Base-by-base conservation (phyloP, 768 basidiomycete species). In the Rhizopogon rudus region DNA sequence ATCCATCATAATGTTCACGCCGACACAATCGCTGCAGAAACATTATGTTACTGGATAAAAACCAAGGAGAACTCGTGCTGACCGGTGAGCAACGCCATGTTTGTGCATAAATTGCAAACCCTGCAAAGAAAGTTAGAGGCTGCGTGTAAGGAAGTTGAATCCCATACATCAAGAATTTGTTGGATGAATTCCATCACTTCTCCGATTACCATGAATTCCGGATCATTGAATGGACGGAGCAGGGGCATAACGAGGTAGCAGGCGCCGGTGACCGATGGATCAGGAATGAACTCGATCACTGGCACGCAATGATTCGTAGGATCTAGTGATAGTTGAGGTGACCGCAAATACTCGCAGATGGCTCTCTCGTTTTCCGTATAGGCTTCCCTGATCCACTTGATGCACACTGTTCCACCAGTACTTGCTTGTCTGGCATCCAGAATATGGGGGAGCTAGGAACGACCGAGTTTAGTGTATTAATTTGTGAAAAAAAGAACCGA, bases 51-150 rank as follows among this genome's bases (percentile, higher is more conserved):
- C n/a, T n/a, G n/a, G n/a, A n/a, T n/a, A n/a, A n/a, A n/a, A n/a
- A n/a, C n/a, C n/a, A n/a, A n/a, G n/a, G n/a, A n/a, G n/a, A n/a
- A n/a, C n/a, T n/a, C n/a, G n/a, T n/a, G n/a, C n/a, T n/a, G 56
- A 73, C 75, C 73, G 58, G 53, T 75, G 73, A 6, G 68, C 68
- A n/a, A 75, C 63, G 39, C 63, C 60, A 44, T 67, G 64, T 9
- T 64, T 20, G 46, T 76, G 75, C 43, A 75, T 67, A 44, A 71
- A 76, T 14, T 59, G 60, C 2, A 75, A 53, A 2, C 71, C 72
- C 72, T 75, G 39, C n/a, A 10, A 29, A n/a, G n/a, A 22, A 22
- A 22, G 22, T 22, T 22, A 22, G 22, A 22, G 2, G 22, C 3
- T 22, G 22, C 22, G 22, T 22, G 22, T 22, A 22, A 3, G 22